phyloP scores from a whole-genome alignment of 2,329 filamentous ascomycete genomes.

The Botrytis paeoniae region DNA sequence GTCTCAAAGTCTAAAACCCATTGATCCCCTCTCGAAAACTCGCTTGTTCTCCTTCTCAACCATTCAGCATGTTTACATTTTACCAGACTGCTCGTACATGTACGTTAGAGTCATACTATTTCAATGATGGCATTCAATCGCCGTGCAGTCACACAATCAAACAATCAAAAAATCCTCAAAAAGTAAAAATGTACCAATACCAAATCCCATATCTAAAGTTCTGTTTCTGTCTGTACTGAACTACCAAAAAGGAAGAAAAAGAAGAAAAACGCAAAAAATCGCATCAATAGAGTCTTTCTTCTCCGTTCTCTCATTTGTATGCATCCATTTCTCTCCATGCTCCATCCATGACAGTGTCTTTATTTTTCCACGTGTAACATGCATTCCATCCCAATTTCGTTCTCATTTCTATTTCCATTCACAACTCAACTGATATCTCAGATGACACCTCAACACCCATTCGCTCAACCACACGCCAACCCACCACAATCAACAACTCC shows the following conservation, averaged over 20 bases:
- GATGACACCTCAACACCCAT: neutral
- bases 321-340: conserved; percentile 2
- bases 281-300: neutral
- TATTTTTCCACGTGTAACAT: conserved; percentile 2
- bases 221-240: neutral
- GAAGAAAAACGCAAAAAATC: neutral
- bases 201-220: conserved; percentile 16
- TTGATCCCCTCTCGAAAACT: too few species aligned
- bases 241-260: neutral
- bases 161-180: neutral
- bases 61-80: too few species aligned
- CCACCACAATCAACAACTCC: conserved; percentile 1
- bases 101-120: too few species aligned
- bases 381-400: neutral
- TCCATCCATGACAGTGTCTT: neutral
- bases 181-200: neutral
- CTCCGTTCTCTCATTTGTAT: neutral
- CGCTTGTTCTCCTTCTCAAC: too few species aligned
- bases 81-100: too few species aligned
- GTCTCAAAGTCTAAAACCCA: too few species aligned
- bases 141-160: neutral
- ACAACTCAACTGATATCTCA: neutral
- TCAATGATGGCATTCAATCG: too few species aligned
- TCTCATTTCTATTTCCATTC: neutral
- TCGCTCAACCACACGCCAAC: neutral